These are phyloP conservation scores for Calycina herbarum DNA, from an alignment of 2,329 filamentous ascomycete species.

Conservation along the genomic window DNA sequence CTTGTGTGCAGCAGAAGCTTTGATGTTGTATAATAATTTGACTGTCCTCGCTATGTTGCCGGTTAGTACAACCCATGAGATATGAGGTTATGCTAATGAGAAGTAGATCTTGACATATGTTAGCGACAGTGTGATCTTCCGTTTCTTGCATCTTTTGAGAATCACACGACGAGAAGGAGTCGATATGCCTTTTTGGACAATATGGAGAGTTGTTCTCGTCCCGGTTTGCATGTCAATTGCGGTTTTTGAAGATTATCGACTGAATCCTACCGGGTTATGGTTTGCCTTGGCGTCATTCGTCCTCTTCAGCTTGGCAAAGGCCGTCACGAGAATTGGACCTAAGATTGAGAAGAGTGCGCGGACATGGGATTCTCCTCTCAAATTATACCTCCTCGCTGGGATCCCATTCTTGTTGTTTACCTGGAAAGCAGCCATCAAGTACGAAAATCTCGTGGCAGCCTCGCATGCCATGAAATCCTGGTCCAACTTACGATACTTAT, in stretches of 20 bases:
- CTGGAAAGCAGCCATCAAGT: slow-evolving; percentile 24
- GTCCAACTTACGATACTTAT: slow-evolving; percentile 21
- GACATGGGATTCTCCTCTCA: slow-evolving; percentile 26
- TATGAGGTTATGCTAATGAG: not conserved
- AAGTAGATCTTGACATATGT: slow-evolving; percentile 33
- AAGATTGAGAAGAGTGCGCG: slow-evolving; percentile 20
- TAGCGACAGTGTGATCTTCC: slow-evolving; percentile 31
- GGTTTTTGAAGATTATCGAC: slow-evolving; percentile 31
- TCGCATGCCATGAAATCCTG: slow-evolving; percentile 24
- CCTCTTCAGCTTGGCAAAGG: slow-evolving; percentile 29
- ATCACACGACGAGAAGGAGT: slow-evolving; percentile 10
- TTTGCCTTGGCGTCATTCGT: slow-evolving; percentile 24
- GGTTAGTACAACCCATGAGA: slow-evolving; percentile 17
- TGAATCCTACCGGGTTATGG: slow-evolving; percentile 22
- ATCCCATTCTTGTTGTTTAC: slow-evolving; percentile 30
- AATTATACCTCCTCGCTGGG: slow-evolving; percentile 28
- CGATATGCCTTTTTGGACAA: slow-evolving; percentile 14
- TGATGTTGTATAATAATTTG: slow-evolving; percentile 30
- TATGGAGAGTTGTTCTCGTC: slow-evolving; percentile 25
- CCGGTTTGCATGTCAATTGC: slow-evolving; percentile 14
- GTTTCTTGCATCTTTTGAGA: slow-evolving; percentile 21
- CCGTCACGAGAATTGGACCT: slow-evolving; percentile 27
- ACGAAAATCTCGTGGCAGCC: slow-evolving; percentile 28
- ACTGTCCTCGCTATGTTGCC: slow-evolving; percentile 32
- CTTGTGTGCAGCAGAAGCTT: slow-evolving; percentile 25